phyloP scores from a whole-genome alignment of 2,329 filamentous ascomycete species.

The Aspergillus awamori region DNA sequence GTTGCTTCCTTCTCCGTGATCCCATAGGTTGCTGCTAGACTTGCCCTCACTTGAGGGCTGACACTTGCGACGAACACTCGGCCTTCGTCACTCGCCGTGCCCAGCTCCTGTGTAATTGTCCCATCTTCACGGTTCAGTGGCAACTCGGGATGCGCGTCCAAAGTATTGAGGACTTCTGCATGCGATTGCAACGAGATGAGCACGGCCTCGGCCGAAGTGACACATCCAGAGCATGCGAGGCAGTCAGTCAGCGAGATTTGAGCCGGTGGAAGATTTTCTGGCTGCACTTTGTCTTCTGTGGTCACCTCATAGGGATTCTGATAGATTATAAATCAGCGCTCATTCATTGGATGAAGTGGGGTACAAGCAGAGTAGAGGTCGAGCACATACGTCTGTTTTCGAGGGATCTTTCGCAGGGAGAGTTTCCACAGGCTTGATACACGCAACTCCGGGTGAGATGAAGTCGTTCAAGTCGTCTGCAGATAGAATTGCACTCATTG shows the following conservation, averaged over 20 bases:
- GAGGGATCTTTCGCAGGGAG: slow-evolving; percentile 67
- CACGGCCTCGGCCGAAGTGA: slow-evolving; percentile 96
- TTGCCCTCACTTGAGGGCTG: slow-evolving; percentile 87
- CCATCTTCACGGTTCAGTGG: slow-evolving; percentile 28
- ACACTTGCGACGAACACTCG: slow-evolving; percentile 90
- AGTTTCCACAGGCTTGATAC: slow-evolving; percentile 96
- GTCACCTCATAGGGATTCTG: slow-evolving; percentile 80
- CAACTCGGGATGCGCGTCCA: slow-evolving; percentile 65
- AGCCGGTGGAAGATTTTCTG: slow-evolving; percentile 67
- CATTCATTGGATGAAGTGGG: slow-evolving; percentile 10
- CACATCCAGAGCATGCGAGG: slow-evolving; percentile 94
- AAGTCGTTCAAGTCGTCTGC: slow-evolving; percentile 98
- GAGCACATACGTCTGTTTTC: slow-evolving; percentile 46
- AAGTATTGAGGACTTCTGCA: slow-evolving; percentile 79
- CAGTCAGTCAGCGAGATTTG: slow-evolving; percentile 97
- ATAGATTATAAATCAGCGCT: slow-evolving; percentile 25
- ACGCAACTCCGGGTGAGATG: slow-evolving; percentile 94
- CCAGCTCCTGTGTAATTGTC: slow-evolving; percentile 50
- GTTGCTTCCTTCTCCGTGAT: slow-evolving; percentile 74
- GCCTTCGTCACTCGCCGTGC: slow-evolving; percentile 47
- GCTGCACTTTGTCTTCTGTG: slow-evolving; percentile 76
- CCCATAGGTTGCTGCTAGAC: slow-evolving; percentile 80
- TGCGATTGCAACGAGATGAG: slow-evolving; percentile 93
- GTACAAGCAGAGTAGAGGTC: slow-evolving; percentile 1
- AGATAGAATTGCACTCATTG: slow-evolving; percentile 96